A percentile compares a stretch with the other conserved stretches of the same genome.
phyloP scores from a whole-genome alignment of 345 rosid genomes.

The Punica granatum region DNA sequence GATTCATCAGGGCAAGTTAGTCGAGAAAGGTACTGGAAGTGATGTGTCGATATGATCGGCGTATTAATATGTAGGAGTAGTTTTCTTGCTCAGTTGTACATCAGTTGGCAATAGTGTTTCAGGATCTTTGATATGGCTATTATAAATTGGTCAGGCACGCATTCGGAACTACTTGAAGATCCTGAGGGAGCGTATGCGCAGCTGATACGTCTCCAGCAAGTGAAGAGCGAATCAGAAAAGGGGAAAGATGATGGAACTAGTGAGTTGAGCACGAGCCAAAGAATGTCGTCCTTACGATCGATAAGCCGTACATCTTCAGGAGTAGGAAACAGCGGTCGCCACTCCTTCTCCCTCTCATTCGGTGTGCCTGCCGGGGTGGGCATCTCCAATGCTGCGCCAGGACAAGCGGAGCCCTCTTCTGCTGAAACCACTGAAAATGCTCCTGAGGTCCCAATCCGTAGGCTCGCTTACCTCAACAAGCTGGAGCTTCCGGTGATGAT shows the following conservation, averaged over 20 bases:
- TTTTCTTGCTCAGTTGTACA: background rate
- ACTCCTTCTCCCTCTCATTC: conserved; percentile 46
- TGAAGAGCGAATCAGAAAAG: conserved; percentile 32
- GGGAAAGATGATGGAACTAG: conserved; percentile 22
- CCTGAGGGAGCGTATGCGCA: conserved; percentile 81
- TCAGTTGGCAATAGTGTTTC: background rate
- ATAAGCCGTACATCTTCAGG: conserved; percentile 51
- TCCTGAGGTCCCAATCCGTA: conserved; percentile 39
- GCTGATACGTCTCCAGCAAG: conserved; percentile 71
- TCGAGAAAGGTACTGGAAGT: conserved; percentile 59
- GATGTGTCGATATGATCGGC: no score
- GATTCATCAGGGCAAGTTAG: conserved; percentile 67
- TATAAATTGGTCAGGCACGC: conserved; percentile 1
- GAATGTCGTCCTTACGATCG: conserved; percentile 39
- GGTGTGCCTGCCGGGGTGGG: conserved; percentile 43
- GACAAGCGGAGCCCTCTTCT: conserved; percentile 24
- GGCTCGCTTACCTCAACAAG: conserved; percentile 67
- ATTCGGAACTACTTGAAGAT: conserved; percentile 21
- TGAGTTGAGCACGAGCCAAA: conserved; percentile 22
- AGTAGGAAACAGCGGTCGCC: conserved; percentile 47
- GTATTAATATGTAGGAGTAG: no score
- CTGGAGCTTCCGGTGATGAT: conserved; percentile 68
- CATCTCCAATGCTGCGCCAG: conserved; percentile 20
- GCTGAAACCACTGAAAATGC: conserved; percentile 11
- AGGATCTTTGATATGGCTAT: background rate